Conservation (phyloP, 148 eudicot species). For the Tetragonia tetragonoides region DNA sequence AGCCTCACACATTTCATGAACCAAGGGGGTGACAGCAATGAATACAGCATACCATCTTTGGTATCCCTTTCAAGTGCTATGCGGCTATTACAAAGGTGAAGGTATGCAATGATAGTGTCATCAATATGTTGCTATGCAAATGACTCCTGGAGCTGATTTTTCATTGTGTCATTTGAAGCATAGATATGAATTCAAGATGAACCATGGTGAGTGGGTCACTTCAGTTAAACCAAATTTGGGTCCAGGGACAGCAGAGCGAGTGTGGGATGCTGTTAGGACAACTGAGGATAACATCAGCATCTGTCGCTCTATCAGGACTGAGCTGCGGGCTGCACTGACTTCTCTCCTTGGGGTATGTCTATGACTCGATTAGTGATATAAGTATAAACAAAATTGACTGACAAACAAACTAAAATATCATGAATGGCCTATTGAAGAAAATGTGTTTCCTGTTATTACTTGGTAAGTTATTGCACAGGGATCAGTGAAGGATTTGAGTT, state of each 20-base stretch:
- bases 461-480: too few species aligned
- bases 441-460: background rate
- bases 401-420: background rate
- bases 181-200: conserved; percentile 80
- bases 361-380: background rate
- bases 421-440: background rate
- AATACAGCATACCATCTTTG: conserved; percentile 55
- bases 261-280: conserved; percentile 60
- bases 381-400: background rate
- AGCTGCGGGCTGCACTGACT: conserved; percentile 64
- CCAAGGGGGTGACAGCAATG: conserved; percentile 33
- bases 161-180: conserved; percentile 7
- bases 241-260: conserved; percentile 74
- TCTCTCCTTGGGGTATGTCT: conserved; percentile 64
- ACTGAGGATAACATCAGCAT: conserved; percentile 50
- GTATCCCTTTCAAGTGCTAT: conserved; percentile 72
- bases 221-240: conserved; percentile 64
- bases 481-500: too few species aligned
- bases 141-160: conserved; percentile 10
- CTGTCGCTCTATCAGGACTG: conserved; percentile 49
- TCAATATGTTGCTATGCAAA: background rate
- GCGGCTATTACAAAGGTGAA: conserved; percentile 77
- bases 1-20: conserved; percentile 61
- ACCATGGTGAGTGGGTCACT: conserved; percentile 81
- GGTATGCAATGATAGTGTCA: background rate